Evolutionary conservation across 2,329 filamentous ascomycete species (phyloP).

Genomic region (Paecilomyces dactylethromorphus): DNA sequence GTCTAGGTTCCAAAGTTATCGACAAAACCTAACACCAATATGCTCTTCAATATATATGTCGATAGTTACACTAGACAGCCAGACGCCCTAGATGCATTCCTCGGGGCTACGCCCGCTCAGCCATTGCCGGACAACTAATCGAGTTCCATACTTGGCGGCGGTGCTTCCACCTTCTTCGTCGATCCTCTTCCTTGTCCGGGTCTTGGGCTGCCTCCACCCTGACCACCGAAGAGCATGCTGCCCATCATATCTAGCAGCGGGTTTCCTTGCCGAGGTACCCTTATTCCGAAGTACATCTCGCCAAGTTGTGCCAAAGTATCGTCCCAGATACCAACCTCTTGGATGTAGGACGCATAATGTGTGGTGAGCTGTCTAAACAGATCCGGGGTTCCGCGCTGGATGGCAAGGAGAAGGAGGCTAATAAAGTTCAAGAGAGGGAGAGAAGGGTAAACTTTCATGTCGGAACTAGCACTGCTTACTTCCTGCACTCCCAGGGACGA

Average conservation of each 20-base stretch:
- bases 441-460: conserved; percentile 77
- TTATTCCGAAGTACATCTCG: conserved; percentile 95
- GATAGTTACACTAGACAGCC: neutral
- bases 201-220: conserved; percentile 36
- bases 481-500: conserved; percentile 68
- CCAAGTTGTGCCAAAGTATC: conserved; percentile 79
- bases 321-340: conserved; percentile 71
- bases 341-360: conserved; percentile 74
- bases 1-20: neutral
- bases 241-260: conserved; percentile 98
- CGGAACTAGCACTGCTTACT: conserved; percentile 66
- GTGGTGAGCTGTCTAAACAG: conserved; percentile 73
- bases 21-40: neutral
- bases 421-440: conserved; percentile 95
- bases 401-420: conserved; percentile 71
- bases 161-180: conserved; percentile 42
- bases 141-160: conserved; percentile 38
- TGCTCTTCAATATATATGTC: neutral
- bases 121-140: conserved; percentile 25
- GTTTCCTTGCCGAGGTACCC: conserved; percentile 81
- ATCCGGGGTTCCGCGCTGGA: conserved; percentile 72
- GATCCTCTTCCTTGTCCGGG: conserved; percentile 34
- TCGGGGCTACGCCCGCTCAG: conserved; percentile 1
- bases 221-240: conserved; percentile 77
- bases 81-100: neutral